phyloP scores from a whole-genome alignment of 345 rosid genomes.

The Angophora floribunda region DNA sequence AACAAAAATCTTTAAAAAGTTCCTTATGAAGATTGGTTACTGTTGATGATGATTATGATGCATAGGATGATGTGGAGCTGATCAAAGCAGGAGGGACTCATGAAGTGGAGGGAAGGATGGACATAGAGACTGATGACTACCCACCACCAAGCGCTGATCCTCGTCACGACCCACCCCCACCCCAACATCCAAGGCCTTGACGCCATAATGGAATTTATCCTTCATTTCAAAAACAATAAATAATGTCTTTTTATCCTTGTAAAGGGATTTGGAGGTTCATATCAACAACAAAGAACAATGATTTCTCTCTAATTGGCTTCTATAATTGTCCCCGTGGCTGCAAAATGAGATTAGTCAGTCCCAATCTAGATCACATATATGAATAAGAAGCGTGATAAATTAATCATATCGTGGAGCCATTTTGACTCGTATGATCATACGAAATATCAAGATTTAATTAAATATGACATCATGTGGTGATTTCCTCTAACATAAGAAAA shows the following conservation, averaged over 20 bases:
- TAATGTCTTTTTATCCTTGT: neutral
- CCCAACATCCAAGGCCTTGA: conserved; percentile 20
- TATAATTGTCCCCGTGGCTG: neutral
- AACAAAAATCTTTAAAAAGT: neutral
- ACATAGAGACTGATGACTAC: conserved; percentile 41
- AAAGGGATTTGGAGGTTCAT: neutral
- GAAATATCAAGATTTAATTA: neutral
- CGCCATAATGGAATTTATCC: neutral
- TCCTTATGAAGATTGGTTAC: neutral
- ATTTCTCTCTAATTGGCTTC: neutral
- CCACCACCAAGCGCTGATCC: conserved; percentile 56
- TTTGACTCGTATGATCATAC: neutral
- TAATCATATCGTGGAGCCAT: neutral
- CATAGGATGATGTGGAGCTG: conserved; percentile 1
- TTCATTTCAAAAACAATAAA: neutral
- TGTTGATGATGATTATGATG: neutral
- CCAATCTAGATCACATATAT: neutral
- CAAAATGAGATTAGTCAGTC: neutral
- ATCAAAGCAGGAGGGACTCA: neutral
- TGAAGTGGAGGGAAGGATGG: conserved; percentile 32
- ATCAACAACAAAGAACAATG: neutral
- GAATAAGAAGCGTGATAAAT: neutral
- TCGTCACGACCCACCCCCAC: conserved; percentile 35
- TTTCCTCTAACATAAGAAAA: neutral
- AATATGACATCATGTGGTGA: neutral